Evolutionary conservation across 257 asterid genomes (phyloP).

Genomic region (Solanum habrochaites): DNA sequence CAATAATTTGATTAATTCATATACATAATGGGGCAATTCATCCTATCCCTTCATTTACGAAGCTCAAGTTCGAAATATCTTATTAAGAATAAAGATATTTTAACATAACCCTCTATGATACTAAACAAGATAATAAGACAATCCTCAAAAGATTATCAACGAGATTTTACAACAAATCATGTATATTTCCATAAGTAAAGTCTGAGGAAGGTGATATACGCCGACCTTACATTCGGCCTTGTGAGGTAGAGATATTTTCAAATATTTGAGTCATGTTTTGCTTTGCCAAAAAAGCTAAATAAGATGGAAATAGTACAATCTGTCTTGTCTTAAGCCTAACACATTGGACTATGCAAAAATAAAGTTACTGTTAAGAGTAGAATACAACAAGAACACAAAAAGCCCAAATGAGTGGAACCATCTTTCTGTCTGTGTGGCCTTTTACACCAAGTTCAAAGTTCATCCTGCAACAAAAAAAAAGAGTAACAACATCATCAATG

Average conservation of each 20-base stretch:
- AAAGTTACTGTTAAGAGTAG: not conserved
- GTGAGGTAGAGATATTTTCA: not conserved
- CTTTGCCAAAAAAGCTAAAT: not conserved
- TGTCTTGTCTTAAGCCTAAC: not conserved
- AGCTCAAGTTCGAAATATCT: not conserved
- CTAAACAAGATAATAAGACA: not conserved
- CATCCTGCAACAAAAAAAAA: not conserved
- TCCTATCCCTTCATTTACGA: not conserved
- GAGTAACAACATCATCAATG: not conserved
- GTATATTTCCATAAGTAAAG: not conserved
- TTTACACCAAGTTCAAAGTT: not conserved
- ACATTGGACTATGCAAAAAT: not conserved
- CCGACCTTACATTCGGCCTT: accelerated
- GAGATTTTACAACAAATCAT: not conserved
- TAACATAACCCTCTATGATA: accelerated
- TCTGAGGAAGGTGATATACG: not conserved
- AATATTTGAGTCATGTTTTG: not conserved
- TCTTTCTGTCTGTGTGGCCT: not conserved
- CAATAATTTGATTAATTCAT: not conserved
- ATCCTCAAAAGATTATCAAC: not conserved
- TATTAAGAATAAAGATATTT: not conserved
- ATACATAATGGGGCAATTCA: not conserved
- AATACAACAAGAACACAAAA: not conserved
- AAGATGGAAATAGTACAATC: not conserved
- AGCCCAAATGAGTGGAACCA: not conserved